Conservation (phyloP, 345 rosid species). For the Adansonia digitata region DNA sequence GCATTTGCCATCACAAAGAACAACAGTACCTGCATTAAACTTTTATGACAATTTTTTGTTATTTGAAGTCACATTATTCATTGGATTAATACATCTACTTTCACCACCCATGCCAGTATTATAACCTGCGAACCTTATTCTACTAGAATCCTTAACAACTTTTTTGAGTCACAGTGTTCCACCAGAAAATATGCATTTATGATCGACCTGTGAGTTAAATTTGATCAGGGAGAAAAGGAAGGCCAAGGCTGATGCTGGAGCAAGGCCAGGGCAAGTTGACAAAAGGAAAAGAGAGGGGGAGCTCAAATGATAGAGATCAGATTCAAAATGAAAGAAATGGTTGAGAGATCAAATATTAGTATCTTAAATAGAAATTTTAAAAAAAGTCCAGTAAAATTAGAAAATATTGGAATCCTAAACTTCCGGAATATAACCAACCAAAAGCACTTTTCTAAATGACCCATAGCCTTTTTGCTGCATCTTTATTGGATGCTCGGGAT, state of each 20-base stretch:
- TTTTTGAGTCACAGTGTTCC: background rate
- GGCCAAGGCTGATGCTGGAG: background rate
- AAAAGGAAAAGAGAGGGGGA: background rate
- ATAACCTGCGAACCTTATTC: background rate
- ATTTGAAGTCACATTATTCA: background rate
- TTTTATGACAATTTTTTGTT: background rate
- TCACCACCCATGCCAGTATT: background rate
- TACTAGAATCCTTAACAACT: background rate
- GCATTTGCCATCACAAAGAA: background rate
- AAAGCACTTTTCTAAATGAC: background rate
- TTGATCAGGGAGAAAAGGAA: background rate
- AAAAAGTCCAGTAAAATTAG: background rate
- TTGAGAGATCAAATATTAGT: background rate
- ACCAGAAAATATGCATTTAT: background rate
- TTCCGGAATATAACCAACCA: background rate
- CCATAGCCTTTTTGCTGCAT: background rate
- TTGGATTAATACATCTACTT: background rate
- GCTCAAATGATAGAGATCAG: background rate
- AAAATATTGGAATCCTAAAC: background rate
- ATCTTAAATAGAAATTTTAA: background rate
- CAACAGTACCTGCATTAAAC: background rate
- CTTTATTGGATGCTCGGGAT: background rate
- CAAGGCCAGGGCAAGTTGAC: background rate
- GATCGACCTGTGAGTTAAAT: background rate
- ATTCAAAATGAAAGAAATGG: background rate